phyloP scores from a whole-genome alignment of 805 yeast genomes.

The Saturnispora serradocipensis region DNA sequence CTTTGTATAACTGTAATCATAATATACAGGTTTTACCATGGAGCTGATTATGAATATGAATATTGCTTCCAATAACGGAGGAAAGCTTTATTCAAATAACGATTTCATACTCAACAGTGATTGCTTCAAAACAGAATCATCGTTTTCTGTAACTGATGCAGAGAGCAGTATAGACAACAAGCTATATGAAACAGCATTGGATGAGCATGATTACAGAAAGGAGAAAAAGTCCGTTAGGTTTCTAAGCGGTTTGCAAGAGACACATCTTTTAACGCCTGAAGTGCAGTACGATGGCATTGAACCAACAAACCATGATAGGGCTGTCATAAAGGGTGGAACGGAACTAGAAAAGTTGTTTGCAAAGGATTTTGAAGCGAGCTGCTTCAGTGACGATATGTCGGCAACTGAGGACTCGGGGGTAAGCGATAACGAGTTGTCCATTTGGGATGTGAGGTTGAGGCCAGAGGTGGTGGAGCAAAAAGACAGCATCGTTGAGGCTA shows the following conservation, averaged over 20 bases:
- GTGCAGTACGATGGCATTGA: not conserved
- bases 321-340: not conserved
- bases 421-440: not conserved
- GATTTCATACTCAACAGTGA: constrained; percentile 22
- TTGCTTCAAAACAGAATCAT: constrained; percentile 11
- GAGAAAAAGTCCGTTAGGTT: constrained; percentile 7
- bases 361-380: not conserved
- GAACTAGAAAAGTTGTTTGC: not conserved
- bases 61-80: constrained; percentile 32
- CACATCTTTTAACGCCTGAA: not conserved
- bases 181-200: constrained; percentile 1
- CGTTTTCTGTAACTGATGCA: constrained; percentile 11
- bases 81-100: constrained; percentile 33
- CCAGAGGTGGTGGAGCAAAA: not conserved
- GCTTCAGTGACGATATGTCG: not conserved
- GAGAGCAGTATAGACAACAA: not conserved
- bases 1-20: not conserved
- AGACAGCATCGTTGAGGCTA: not conserved
- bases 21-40: not conserved
- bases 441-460: not conserved
- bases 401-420: not conserved
- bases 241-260: constrained; percentile 1
- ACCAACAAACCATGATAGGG: not conserved
- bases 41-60: constrained; percentile 17
- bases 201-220: not conserved